These are phyloP conservation scores for Ogataea dorogensis DNA, from an alignment of 805 yeast species.

Conservation along the genomic window DNA sequence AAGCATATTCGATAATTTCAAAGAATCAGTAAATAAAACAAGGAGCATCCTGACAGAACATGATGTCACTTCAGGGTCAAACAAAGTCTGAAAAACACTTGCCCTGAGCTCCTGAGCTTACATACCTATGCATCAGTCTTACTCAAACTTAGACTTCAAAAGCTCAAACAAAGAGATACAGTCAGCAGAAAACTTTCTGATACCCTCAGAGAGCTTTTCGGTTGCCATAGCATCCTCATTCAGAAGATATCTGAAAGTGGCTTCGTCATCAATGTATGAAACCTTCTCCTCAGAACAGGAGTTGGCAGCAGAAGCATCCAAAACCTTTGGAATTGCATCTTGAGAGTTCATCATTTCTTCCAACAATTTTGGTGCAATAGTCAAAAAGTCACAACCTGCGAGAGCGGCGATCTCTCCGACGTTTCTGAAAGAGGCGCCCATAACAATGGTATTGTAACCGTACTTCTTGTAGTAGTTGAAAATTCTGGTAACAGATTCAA, in stretches of 20 bases:
- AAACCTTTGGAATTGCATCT: slow-evolving; percentile 76
- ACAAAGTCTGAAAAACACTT: too few species aligned
- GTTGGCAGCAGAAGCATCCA: slow-evolving; percentile 66
- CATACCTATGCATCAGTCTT: too few species aligned
- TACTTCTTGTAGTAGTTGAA: slow-evolving; percentile 97
- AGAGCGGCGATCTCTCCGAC: slow-evolving; percentile 90
- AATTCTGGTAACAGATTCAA: slow-evolving; percentile 78
- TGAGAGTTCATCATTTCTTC: slow-evolving; percentile 81
- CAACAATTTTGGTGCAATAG: slow-evolving; percentile 89
- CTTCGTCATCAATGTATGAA: slow-evolving; percentile 78
- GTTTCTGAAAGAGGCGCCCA: slow-evolving; percentile 99
- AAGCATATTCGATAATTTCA: neutral
- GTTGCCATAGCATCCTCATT: slow-evolving; percentile 99
- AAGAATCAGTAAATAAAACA: slow-evolving; percentile 1
- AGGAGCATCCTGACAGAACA: too few species aligned
- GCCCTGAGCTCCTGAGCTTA: too few species aligned
- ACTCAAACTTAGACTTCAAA: slow-evolving; percentile 36
- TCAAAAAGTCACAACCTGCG: slow-evolving; percentile 95
- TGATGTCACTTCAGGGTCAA: neutral
- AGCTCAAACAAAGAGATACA: slow-evolving; percentile 71
- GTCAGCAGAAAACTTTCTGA: slow-evolving; percentile 94
- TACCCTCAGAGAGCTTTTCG: slow-evolving; percentile 96
- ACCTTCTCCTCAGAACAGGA: slow-evolving; percentile 64
- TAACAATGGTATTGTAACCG: slow-evolving; percentile 95
- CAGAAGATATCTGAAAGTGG: slow-evolving; percentile 82